Percentiles rank a stretch among this genome's conserved stretches.
Evolutionary conservation across 2,329 filamentous ascomycete species (phyloP).

Genomic region (Penicillium sp.): DNA sequence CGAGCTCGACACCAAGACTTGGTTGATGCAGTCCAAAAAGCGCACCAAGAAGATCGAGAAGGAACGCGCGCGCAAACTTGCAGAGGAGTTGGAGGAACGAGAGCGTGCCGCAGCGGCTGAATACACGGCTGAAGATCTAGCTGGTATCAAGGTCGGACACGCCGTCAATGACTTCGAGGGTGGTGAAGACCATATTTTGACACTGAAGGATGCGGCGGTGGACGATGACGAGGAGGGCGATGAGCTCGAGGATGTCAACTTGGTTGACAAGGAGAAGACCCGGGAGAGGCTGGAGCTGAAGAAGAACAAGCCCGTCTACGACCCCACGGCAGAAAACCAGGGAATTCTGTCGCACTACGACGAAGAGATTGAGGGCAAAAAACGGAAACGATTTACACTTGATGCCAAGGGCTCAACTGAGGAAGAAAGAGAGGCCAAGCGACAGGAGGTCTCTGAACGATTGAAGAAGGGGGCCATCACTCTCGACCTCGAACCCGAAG

Average conservation of each 20-base stretch:
- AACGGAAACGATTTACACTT: conserved; percentile 83
- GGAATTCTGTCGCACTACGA: conserved; percentile 88
- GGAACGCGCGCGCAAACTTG: conserved; percentile 69
- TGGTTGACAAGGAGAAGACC: conserved; percentile 48
- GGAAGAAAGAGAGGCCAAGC: conserved; percentile 64
- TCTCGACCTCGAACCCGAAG: conserved; percentile 72
- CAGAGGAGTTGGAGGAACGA: conserved; percentile 78
- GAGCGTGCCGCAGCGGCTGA: conserved; percentile 72
- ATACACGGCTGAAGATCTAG: conserved; percentile 84
- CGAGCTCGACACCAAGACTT: conserved; percentile 77
- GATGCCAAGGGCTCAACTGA: conserved; percentile 74
- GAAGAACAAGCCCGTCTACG: conserved; percentile 87
- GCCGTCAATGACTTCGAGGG: conserved; percentile 81
- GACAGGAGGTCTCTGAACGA: conserved; percentile 59
- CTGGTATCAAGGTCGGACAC: conserved; percentile 90
- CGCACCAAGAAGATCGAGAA: conserved; percentile 86
- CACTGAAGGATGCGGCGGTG: conserved; percentile 90
- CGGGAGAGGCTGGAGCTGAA: conserved; percentile 79
- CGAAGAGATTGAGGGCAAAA: conserved; percentile 91
- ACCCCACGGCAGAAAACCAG: conserved; percentile 74
- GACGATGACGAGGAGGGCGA: conserved; percentile 85
- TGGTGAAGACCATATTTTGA: conserved; percentile 81
- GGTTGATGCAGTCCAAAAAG: conserved; percentile 90
- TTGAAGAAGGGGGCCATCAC: conserved; percentile 72
- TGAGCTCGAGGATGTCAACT: conserved; percentile 64